Evolutionary conservation across 495 filamentous ascomycete genomes (phyloP).

Genomic region (Lasiosphaeria ovina): DNA sequence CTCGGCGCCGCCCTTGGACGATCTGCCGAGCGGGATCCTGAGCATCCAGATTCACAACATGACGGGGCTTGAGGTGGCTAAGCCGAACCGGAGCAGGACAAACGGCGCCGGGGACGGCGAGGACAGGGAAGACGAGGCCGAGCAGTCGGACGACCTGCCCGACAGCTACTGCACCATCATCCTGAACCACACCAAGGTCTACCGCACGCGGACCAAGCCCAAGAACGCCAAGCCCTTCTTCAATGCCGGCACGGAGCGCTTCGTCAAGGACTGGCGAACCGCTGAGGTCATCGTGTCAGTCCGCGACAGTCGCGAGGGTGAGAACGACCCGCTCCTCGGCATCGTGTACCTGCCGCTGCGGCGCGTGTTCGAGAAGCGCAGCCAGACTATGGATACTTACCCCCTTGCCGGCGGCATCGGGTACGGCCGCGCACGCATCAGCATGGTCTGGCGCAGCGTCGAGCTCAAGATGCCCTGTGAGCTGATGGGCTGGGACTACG

Average conservation of each 20-base stretch:
- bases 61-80: slow-evolving; percentile 61
- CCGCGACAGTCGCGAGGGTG: slow-evolving; percentile 61
- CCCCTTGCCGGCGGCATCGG: slow-evolving; percentile 66
- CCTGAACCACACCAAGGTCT: slow-evolving; percentile 68
- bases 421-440: slow-evolving; percentile 62
- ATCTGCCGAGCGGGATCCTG: slow-evolving; percentile 61
- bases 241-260: slow-evolving; percentile 72
- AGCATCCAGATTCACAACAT: slow-evolving; percentile 73
- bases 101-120: slow-evolving; percentile 35
- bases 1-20: slow-evolving; percentile 54
- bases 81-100: slow-evolving; percentile 42
- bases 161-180: slow-evolving; percentile 69
- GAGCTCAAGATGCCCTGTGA: slow-evolving; percentile 53
- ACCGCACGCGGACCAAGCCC: slow-evolving; percentile 68
- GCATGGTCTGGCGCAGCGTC: slow-evolving; percentile 67
- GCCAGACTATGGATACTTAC: slow-evolving; percentile 60
- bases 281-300: slow-evolving; percentile 64
- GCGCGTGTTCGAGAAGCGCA: slow-evolving; percentile 54
- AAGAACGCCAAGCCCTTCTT: slow-evolving; percentile 76
- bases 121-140: slow-evolving; percentile 54
- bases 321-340: slow-evolving; percentile 65
- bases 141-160: slow-evolving; percentile 60
- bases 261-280: slow-evolving; percentile 64
- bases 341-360: slow-evolving; percentile 62
- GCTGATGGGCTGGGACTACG: slow-evolving; percentile 64